Base-by-base conservation (phyloP, 257 asterid species). In the Rhazya stricta region DNA sequence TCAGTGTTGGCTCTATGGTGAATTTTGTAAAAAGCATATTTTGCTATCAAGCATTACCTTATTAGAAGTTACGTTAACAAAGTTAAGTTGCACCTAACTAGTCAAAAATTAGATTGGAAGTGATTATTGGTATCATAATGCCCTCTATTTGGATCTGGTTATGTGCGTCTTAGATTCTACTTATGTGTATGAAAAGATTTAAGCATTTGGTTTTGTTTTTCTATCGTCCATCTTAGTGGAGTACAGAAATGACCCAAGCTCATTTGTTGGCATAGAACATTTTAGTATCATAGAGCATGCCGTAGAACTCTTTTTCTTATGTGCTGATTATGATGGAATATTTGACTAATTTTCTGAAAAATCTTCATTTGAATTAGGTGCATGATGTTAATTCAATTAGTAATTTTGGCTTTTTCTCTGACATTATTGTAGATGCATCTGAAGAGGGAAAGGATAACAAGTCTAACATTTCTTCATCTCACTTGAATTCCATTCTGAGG, bases 391-490 rank as follows among this genome's bases (percentile, higher is more conserved):
- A 82, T 60, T 61, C 43, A 23, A 62, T 50, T 37, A 6, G 23
- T 73, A 37, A 66, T 42, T 60, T 63, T 68, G 32, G 42, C 9
- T 29, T 41, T 76, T 39, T 42, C 62, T 46, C 67, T 67, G 36
- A 71, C 74, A 77, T 81, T 74, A 57, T 76, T 77, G 72, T 86
- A 88, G 96, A 90, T 89, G 94, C 88, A 72, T 84, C 81, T 72
- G 89, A 84, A 67, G 85, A 84, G 18, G 69, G 51, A 54, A 82
- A 73, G 77, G 65, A 80, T 50, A 56, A 79, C 50, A 75, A 39
- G 37, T 66, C 76, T 71, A 81, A 72, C 65, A 56, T 80, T 79
- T 83, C 88, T 81, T 62, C 61, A 10, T 78, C 82, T 79, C 89
- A 79, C 13, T 83, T 85, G 34, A 82, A 80, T 76, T 83, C 96